Evolutionary conservation across 2,329 filamentous ascomycete genomes (phyloP).

Genomic region (Penicillium paneum): DNA sequence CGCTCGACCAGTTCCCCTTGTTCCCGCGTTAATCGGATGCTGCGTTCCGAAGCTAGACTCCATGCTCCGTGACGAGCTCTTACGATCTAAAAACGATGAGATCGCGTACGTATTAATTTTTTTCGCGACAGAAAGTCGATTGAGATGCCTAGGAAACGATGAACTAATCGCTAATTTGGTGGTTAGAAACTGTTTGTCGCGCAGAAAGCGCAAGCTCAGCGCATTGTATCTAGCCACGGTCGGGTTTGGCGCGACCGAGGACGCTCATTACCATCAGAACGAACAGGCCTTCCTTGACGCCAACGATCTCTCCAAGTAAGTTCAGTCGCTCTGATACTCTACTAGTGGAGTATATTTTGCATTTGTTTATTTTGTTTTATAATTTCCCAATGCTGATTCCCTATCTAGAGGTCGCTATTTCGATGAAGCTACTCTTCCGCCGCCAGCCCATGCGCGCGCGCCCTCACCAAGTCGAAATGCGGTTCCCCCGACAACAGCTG

Average conservation of each 20-base stretch:
- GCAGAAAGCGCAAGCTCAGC: conserved; percentile 86
- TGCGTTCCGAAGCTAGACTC: conserved; percentile 47
- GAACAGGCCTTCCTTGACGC: conserved; percentile 55
- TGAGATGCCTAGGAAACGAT: conserved; percentile 9
- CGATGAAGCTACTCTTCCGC: conserved; percentile 53
- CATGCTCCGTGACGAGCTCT: conserved; percentile 51
- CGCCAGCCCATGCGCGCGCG: conserved; percentile 30
- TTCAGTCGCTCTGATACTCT: conserved; percentile 18
- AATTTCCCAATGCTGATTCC: conserved; percentile 21
- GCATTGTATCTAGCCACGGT: conserved; percentile 82
- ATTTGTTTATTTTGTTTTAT: neutral
- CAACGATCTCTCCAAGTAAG: conserved; percentile 58
- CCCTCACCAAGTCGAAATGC: conserved; percentile 24
- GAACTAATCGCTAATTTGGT: conserved; percentile 37
- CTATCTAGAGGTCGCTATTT: conserved; percentile 54
- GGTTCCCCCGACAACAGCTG: conserved; percentile 31
- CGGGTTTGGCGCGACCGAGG: conserved; percentile 50
- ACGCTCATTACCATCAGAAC: conserved; percentile 49
- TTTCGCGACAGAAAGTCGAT: conserved; percentile 8
- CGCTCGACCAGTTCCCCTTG: conserved; percentile 39
- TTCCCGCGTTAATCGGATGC: conserved; percentile 51
- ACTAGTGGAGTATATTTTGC: neutral
- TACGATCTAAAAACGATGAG: conserved; percentile 51
- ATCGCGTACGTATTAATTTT: conserved; percentile 47
- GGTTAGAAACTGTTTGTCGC: conserved; percentile 60